phyloP scores from a whole-genome alignment of 306 rosid species.

The Cucumis hystrix region DNA sequence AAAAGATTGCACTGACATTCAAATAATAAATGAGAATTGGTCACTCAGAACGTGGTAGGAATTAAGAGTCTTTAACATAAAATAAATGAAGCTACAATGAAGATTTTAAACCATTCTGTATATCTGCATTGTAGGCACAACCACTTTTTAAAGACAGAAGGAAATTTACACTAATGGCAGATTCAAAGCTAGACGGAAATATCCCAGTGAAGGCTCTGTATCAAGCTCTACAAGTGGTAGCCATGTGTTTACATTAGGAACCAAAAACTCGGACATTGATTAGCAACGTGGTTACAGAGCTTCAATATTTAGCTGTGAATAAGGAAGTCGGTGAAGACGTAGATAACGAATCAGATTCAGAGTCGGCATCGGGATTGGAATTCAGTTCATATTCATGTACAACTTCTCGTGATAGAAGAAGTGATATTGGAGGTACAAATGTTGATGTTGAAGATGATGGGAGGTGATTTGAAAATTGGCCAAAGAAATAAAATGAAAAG shows the following conservation, averaged over 20 bases:
- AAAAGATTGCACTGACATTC: too few relatives aligned
- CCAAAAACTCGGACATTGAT: constrained; percentile 57
- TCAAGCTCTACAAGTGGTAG: constrained; percentile 93
- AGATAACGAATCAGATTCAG: background rate
- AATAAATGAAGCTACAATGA: too few relatives aligned
- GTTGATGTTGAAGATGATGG: background rate
- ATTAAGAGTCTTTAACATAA: too few relatives aligned
- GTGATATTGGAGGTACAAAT: constrained; percentile 8
- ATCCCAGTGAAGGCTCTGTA: constrained; percentile 53
- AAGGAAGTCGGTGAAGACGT: constrained; percentile 11
- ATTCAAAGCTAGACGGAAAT: constrained; percentile 51
- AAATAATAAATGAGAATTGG: too few relatives aligned
- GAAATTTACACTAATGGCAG: constrained; percentile 41
- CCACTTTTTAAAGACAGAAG: constrained; percentile 67
- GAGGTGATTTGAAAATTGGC: background rate
- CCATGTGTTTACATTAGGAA: constrained; percentile 84
- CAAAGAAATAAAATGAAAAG: background rate
- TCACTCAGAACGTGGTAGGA: too few relatives aligned
- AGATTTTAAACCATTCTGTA: background rate
- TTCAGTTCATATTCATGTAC: background rate
- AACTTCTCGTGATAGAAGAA: constrained; percentile 11
- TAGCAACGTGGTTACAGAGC: constrained; percentile 74
- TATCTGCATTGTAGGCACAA: constrained; percentile 45
- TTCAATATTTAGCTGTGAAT: constrained; percentile 28
- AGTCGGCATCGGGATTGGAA: background rate